Base-by-base conservation (phyloP, 768 basidiomycete species). In the Steccherinum ochraceum region DNA sequence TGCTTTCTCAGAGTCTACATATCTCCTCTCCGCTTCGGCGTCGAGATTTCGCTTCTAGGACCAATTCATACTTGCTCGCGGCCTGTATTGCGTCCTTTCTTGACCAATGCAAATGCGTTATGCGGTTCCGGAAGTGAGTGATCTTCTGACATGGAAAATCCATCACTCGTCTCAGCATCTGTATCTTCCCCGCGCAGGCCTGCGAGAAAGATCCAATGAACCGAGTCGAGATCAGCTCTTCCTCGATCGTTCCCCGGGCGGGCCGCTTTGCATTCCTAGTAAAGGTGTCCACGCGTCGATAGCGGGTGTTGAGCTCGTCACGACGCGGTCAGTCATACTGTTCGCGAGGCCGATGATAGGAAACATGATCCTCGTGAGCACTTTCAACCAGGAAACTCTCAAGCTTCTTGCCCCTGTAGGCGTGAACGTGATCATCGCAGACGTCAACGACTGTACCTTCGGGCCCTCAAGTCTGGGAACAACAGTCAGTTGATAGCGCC, bases 401-500 rank as follows among this genome's bases (percentile, higher is more conserved):
- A 35, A 35, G 30, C 30, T 35, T 35, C 30, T 35, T 35, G 7
- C 30, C 30, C 30, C 16, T 16, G 30, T 7, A 16, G 30, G 30
- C 30, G 16, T 35, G 30, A 35, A 35, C 30, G 30, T 35, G 41
- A 43, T 18, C 41, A 18, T 43, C 41, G 7, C 10, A n/a, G 41
- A 43, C 41, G 41, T 43, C 41, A 23, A 43, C 18, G 21, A 18
- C 41, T 43, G 41, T 43, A 18, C 41, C 41, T 35, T 16, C 7
- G 41, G 21, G 10, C 21, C 41, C 19, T 43, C 41, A 43, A 43
- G 21, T 43, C 16, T n/a, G n/a, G 41, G 41, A 35, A 35, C 30
- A 35, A 35, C 30, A 16, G 41, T 43, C 41, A 43, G 16, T 43
- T 43, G 41, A 43, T 43, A 43, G n/a, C 41, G 41, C 41, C 41